These are phyloP conservation scores for Crucibulum laeve DNA, from an alignment of 768 basidiomycete genomes.

Conservation along the genomic window DNA sequence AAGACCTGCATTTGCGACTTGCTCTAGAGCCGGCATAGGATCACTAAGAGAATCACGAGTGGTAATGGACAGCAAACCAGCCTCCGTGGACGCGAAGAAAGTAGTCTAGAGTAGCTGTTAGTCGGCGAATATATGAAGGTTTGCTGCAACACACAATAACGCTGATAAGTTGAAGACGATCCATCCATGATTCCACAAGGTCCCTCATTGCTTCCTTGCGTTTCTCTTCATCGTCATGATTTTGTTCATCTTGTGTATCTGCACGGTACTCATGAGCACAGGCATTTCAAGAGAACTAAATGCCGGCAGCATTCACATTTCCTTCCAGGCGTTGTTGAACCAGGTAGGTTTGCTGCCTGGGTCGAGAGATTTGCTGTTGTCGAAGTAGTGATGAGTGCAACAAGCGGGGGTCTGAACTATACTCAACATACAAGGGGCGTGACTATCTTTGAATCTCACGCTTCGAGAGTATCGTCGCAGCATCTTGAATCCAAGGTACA, in stretches of 20 bases:
- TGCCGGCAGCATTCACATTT: too few species aligned
- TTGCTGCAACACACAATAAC: slow-evolving; percentile 40
- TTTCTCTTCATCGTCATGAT: slow-evolving; percentile 41
- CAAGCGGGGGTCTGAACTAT: too few species aligned
- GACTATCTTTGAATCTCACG: too few species aligned
- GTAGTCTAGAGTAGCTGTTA: slow-evolving; percentile 38
- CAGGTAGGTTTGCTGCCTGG: too few species aligned
- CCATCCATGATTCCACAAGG: slow-evolving; percentile 59
- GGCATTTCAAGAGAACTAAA: background rate
- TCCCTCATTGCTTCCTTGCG: slow-evolving; percentile 41
- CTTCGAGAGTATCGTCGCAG: too few species aligned
- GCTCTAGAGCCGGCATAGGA: slow-evolving; percentile 14
- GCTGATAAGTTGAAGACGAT: slow-evolving; percentile 55
- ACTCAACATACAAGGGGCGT: too few species aligned
- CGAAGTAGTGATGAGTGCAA: too few species aligned
- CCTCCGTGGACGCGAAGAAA: slow-evolving; percentile 58
- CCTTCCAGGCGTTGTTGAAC: too few species aligned
- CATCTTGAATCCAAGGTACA: too few species aligned
- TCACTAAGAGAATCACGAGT: slow-evolving; percentile 20
- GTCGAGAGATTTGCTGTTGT: too few species aligned
- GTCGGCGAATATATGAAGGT: slow-evolving; percentile 1
- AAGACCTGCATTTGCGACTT: slow-evolving; percentile 40
- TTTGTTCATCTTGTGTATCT: slow-evolving; percentile 42
- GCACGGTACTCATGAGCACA: background rate
- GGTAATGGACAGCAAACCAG: slow-evolving; percentile 43